Base-by-base conservation (phyloP, 179 eudicot species). In the Nepenthes alata region DNA sequence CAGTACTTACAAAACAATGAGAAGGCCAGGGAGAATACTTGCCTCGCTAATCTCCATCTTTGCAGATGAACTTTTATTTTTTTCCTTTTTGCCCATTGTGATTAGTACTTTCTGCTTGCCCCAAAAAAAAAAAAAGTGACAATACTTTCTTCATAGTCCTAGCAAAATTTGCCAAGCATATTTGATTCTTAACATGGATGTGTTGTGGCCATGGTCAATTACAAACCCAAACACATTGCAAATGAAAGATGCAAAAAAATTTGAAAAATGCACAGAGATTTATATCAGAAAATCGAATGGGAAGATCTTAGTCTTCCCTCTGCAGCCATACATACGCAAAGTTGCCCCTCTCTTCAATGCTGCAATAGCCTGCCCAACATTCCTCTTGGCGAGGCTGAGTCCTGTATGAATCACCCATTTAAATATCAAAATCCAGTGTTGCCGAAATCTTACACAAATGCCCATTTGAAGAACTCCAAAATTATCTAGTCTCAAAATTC, bases 221-320 rank as follows among this genome's bases (percentile, higher is more conserved):
- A 4, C 45, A 41, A 41, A 41, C 5, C 6, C 45, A 41, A 41
- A 41, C 45, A 41, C 5, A 7, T 4, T 4, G 45, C 45, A 41
- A 41, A 4, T 7, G 45, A 41, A 41, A 41, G 45, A 41, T 41
- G 45, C 8, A 41, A 70, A 56, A 37, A 37, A 48, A 57, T 85
- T 80, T 25, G 25, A 25, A 25, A 25, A 25, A 25, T 25, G 25
- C 25, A 25, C 0, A 25, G 25, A 25, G 25, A 25, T 25, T 25
- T 71, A 85, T 87, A 64, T 68, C 59, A 45, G 87, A 85, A 66
- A 85, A 80, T 36, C 87, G 83, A 85, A 85, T 11, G 83, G 82
- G 70, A 83, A 85, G 66, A 85, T 82, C 67, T 82, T 82, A 14
- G 91, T 87, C 76, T 82, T 85, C 76, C 91, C 91, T 74, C 85